Conservation (phyloP, 2,329 filamentous ascomycete species). For the Golovinomyces cichoracearum region DNA sequence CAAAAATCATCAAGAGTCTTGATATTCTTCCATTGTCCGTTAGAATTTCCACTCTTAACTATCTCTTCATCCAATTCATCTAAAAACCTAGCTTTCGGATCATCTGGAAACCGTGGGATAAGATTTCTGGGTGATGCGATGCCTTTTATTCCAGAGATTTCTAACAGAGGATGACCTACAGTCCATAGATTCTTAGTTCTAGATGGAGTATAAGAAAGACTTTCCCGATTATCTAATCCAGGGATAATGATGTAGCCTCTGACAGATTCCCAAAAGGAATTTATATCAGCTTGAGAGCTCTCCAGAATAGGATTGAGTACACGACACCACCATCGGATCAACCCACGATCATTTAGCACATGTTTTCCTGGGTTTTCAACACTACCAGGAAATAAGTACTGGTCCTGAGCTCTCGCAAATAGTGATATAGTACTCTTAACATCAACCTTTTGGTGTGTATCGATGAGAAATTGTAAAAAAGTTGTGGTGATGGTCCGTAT, state of each 20-base stretch:
- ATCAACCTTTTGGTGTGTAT: constrained; percentile 34
- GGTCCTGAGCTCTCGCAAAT: constrained; percentile 73
- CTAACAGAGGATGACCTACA: constrained; percentile 44
- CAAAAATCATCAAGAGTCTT: constrained; percentile 76
- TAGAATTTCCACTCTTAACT: constrained; percentile 28
- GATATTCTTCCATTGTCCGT: constrained; percentile 59
- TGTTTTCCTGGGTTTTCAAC: constrained; percentile 67
- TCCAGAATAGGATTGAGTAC: constrained; percentile 48
- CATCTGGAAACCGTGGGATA: constrained; percentile 77
- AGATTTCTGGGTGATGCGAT: constrained; percentile 56
- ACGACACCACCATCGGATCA: constrained; percentile 91
- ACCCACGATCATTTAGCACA: constrained; percentile 64
- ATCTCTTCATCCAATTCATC: constrained; percentile 72
- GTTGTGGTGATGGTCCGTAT: constrained; percentile 46
- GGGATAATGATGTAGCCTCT: constrained; percentile 70
- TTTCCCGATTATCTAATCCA: constrained; percentile 60
- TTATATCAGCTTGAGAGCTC: constrained; percentile 7
- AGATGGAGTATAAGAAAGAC: constrained; percentile 47
- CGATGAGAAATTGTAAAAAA: constrained; percentile 53
- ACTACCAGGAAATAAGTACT: constrained; percentile 87
- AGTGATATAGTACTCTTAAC: constrained; percentile 57
- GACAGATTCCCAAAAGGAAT: constrained; percentile 20
- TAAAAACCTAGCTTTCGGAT: constrained; percentile 76
- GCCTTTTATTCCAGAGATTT: constrained; percentile 34
- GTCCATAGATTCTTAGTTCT: constrained; percentile 25